Conservation (phyloP, 352 stramenopile genomes). For the Globisporangium polare region DNA sequence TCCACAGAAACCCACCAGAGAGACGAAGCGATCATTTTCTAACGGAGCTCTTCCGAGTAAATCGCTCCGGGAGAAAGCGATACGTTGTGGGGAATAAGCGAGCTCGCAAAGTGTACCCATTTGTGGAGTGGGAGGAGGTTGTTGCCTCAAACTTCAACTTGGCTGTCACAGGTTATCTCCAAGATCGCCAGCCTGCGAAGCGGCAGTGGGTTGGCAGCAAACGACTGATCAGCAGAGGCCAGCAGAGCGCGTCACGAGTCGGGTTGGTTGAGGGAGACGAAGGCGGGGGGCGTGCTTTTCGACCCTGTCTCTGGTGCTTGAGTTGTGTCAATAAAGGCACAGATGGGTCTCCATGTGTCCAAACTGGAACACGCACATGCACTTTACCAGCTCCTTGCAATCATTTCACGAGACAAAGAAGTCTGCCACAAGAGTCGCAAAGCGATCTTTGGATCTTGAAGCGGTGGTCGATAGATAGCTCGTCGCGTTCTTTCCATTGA, state of each 20-base stretch:
- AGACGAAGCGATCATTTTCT: neutral
- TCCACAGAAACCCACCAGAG: too few relatives aligned
- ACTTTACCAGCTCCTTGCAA: too few relatives aligned
- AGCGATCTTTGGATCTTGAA: neutral
- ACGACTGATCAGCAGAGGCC: neutral
- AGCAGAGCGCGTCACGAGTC: neutral
- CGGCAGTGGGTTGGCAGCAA: neutral
- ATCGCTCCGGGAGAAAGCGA: too few relatives aligned
- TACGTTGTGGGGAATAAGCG: neutral
- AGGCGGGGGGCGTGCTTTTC: too few relatives aligned
- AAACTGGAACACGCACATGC: too few relatives aligned
- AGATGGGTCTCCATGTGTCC: too few relatives aligned
- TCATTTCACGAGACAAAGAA: too few relatives aligned
- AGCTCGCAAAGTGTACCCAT: slow-evolving; percentile 1
- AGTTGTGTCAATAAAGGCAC: neutral
- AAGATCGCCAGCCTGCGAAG: neutral
- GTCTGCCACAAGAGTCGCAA: neutral
- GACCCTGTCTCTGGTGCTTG: too few relatives aligned
- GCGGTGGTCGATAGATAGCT: neutral
- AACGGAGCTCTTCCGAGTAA: too few relatives aligned
- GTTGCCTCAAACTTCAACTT: slow-evolving; percentile 2
- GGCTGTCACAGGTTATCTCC: neutral
- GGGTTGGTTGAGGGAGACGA: neutral
- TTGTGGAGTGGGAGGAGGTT: neutral
- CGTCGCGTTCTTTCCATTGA: neutral